Base-by-base conservation (phyloP, 768 basidiomycete genomes). In the Naematelia aurantialba region DNA sequence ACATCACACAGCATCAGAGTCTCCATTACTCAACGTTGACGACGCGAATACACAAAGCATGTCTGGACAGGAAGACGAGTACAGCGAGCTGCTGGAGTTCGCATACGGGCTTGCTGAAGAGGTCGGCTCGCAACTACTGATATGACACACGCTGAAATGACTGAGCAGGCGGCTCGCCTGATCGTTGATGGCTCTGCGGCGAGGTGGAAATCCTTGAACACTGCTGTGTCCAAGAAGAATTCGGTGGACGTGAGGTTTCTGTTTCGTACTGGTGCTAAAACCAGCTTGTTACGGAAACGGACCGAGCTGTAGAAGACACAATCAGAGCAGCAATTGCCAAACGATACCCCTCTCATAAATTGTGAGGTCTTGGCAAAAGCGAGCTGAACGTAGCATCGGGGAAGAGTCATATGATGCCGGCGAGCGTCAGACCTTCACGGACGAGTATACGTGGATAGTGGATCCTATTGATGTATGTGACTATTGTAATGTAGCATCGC, bases 381-480 rank as follows among this genome's bases (percentile, higher is more conserved):
- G 29, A 31, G 22, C 47, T 27, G 14, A 34, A 26, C 45, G 22
- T 59, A 91, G 89, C 78, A 89, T 97, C 59, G 93, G 93, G 55
- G 93, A 98, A 74, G 93, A 97, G 78, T 88, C 88, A 0, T 90
- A 87, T 66, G 85, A 89, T 8, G 82, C 86, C 3, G 89, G 89
- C n/a, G 72, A 75, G 76, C 80, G 50, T 82, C 50, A 58, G 5
- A 81, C 84, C 2, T 75, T 93, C 60, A 89, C 89, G 1, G 88
- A 94, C 66, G 85, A 86, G 26, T 91, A 89, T 2, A 97, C 93
- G 0, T 98, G 88, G 80, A 94, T 93, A 67, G 89, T 94, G 45
- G 93, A 98, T 75, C 93, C 93, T 29, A 94, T 96, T 58, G 79
- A 78, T 56, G 92, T 70, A 42, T 53, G 69, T 63, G 17, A n/a